These are phyloP conservation scores for Aspergillus quadrilineatus DNA, from an alignment of 2,329 filamentous ascomycete genomes.

Conservation along the genomic window DNA sequence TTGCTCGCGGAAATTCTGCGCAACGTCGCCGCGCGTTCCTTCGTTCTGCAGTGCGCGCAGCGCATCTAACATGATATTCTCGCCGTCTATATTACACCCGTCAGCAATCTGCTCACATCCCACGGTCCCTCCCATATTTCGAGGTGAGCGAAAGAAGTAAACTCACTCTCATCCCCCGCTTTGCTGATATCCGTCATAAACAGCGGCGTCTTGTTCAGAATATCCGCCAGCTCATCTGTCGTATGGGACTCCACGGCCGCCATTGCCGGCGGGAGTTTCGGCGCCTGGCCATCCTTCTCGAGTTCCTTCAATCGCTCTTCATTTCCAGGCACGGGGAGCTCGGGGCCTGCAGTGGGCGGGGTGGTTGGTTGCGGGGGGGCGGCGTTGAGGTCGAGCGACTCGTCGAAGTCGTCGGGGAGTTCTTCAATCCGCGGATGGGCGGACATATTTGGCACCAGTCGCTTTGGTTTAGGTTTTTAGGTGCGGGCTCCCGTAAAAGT, in stretches of 20 bases:
- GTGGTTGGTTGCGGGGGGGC: conserved; percentile 19
- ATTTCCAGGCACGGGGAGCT: conserved; percentile 42
- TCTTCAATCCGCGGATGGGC: conserved; percentile 52
- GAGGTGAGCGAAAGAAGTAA: background rate
- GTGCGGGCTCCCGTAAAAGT: background rate
- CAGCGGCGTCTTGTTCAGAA: conserved; percentile 72
- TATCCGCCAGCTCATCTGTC: conserved; percentile 60
- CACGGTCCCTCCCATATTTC: background rate
- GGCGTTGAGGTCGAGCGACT: conserved; percentile 45
- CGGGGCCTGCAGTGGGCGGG: conserved; percentile 22
- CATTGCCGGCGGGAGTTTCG: conserved; percentile 59
- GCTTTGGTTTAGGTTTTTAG: background rate
- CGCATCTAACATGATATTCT: conserved; percentile 82
- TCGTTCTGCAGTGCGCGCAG: conserved; percentile 90
- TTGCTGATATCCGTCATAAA: conserved; percentile 91
- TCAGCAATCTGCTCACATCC: background rate
- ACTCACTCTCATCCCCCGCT: conserved; percentile 54
- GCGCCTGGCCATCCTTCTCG: conserved; percentile 31
- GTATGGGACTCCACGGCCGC: conserved; percentile 57
- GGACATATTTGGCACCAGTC: conserved; percentile 20
- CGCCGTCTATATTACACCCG: conserved; percentile 49
- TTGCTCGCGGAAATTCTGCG: conserved; percentile 79
- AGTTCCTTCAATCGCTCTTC: conserved; percentile 33
- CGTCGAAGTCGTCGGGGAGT: conserved; percentile 52
- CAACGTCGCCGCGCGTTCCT: conserved; percentile 81